Conservation (phyloP, 1,284 basidiomycete genomes). For the Austroboletus novae-zelandiae region DNA sequence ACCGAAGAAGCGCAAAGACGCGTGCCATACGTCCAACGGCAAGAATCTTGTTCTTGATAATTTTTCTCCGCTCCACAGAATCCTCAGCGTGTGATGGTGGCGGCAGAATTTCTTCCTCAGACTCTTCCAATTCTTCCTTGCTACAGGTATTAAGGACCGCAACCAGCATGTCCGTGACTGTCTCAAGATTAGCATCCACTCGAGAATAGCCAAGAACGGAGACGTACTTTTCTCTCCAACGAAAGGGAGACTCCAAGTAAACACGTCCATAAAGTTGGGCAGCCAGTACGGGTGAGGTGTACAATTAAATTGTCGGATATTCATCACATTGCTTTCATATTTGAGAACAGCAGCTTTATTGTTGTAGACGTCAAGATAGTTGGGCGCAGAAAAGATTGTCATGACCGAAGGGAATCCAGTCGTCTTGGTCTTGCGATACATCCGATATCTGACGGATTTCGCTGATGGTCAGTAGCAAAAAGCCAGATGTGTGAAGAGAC, state of each 20-base stretch:
- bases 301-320: slow-evolving; percentile 94
- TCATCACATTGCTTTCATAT: slow-evolving; percentile 96
- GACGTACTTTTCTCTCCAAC: slow-evolving; percentile 91
- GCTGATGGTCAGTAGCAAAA: slow-evolving; percentile 1
- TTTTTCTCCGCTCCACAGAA: slow-evolving; percentile 71
- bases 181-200: slow-evolving; percentile 2
- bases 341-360: slow-evolving; percentile 97
- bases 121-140: slow-evolving; percentile 92
- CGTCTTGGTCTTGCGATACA: slow-evolving; percentile 96
- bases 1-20: slow-evolving; percentile 95
- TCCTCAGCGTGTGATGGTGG: slow-evolving; percentile 45
- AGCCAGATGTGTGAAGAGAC: slow-evolving; percentile 21
- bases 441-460: slow-evolving; percentile 67
- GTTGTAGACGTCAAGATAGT: slow-evolving; percentile 95
- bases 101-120: slow-evolving; percentile 54
- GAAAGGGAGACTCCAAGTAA: slow-evolving; percentile 89
- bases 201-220: not conserved
- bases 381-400: slow-evolving; percentile 96
- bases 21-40: slow-evolving; percentile 96
- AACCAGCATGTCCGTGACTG: slow-evolving; percentile 95
- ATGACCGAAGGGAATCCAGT: slow-evolving; percentile 93
- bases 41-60: slow-evolving; percentile 98
- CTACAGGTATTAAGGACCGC: slow-evolving; percentile 93
- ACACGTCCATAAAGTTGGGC: slow-evolving; percentile 94
- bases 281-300: slow-evolving; percentile 95